A percentile compares a stretch with the other conserved stretches of the same genome.
These are phyloP conservation scores for Tulasnella calospora DNA, from an alignment of 768 basidiomycete species.

Conservation along the genomic window DNA sequence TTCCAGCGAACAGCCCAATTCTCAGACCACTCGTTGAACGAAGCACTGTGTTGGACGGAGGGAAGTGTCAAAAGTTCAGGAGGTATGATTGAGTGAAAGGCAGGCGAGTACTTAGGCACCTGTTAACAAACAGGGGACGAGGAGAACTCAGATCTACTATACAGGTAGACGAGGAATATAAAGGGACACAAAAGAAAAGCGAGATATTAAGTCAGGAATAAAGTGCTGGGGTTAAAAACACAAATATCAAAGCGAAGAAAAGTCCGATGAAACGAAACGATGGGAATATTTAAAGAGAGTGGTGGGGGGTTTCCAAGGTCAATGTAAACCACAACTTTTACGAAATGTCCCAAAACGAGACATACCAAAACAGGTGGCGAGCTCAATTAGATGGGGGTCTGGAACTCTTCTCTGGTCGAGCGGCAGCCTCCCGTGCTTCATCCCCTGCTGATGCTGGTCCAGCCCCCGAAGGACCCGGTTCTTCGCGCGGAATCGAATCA, in stretches of 20 bases:
- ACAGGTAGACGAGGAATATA: background rate
- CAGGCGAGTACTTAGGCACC: background rate
- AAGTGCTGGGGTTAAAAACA: background rate
- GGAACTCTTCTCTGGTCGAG: constrained; percentile 4
- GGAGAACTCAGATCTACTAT: background rate
- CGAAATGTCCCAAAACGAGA: background rate
- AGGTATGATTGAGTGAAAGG: no score
- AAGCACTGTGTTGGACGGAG: no score
- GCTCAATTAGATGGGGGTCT: background rate
- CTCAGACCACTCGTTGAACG: no score
- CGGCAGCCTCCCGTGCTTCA: background rate
- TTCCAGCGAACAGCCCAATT: no score
- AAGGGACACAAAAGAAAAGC: background rate
- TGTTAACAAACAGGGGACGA: background rate
- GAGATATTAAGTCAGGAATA: constrained; percentile 1
- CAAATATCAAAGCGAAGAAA: background rate
- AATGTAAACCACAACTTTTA: no score
- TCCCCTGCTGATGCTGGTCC: background rate
- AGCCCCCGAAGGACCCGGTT: background rate
- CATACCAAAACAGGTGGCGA: background rate
- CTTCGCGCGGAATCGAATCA: constrained; percentile 22
- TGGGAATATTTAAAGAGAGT: background rate
- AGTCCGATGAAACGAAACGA: background rate
- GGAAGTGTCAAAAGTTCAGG: no score
- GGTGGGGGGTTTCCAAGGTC: background rate